Percentiles rank a stretch among this genome's conserved stretches.
Evolutionary conservation across 2,329 filamentous ascomycete genomes (phyloP).

Genomic region (Epichloe glyceriae): DNA sequence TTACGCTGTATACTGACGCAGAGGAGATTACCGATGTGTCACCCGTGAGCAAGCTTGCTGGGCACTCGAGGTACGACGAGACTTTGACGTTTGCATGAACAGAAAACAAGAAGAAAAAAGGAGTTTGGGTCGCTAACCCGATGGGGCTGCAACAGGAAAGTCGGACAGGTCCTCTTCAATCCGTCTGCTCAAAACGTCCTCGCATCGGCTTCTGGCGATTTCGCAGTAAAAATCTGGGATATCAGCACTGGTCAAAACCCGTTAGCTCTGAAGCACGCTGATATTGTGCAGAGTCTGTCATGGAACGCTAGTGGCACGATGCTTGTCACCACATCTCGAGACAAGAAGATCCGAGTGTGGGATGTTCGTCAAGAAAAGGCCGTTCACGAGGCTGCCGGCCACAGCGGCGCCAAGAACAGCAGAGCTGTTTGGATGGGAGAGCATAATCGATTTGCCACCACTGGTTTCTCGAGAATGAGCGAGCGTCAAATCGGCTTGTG

Average conservation of each 20-base stretch:
- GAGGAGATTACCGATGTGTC: conserved; percentile 74
- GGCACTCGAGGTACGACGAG: conserved; percentile 60
- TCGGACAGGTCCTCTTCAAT: conserved; percentile 97
- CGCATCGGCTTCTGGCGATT: conserved; percentile 88
- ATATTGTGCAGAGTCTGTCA: conserved; percentile 89
- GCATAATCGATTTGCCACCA: conserved; percentile 89
- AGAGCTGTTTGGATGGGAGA: conserved; percentile 95
- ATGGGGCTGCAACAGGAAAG: conserved; percentile 52
- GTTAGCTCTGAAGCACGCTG: conserved; percentile 68
- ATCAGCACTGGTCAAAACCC: conserved; percentile 63
- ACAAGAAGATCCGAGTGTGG: conserved; percentile 98
- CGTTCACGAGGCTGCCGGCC: conserved; percentile 71
- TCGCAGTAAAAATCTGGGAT: conserved; percentile 93
- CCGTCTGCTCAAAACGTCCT: conserved; percentile 91
- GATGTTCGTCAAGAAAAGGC: conserved; percentile 88
- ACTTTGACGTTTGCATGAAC: neutral
- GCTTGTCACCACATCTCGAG: conserved; percentile 83
- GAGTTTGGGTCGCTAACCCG: neutral
- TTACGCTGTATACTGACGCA: conserved; percentile 70
- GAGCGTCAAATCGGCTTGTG: conserved; percentile 91
- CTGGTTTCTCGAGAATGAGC: conserved; percentile 96
- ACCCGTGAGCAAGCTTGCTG: conserved; percentile 68
- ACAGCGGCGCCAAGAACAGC: conserved; percentile 93
- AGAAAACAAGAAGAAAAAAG: neutral
- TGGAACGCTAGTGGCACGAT: conserved; percentile 86